Base-by-base conservation (phyloP, 2,329 filamentous ascomycete genomes). In the Chaetomium strumarium region DNA sequence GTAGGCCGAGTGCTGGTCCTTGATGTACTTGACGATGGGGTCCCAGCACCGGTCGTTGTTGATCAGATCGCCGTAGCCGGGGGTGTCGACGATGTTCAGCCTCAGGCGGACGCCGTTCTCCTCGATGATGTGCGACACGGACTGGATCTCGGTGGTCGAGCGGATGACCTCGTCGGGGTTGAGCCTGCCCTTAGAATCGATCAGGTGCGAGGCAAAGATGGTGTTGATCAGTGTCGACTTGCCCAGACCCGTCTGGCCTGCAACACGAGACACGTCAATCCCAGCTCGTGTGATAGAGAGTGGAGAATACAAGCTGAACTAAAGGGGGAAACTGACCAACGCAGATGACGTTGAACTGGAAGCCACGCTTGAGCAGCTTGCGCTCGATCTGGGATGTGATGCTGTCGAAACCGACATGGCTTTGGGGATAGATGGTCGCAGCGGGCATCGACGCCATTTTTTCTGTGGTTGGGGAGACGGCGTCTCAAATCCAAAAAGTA, bases 41-140 rank as follows among this genome's bases (percentile, higher is more conserved):
- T 99, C 93, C 93, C 93, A 99, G 85, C 93, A 99, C 81, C 93
- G 88, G 77, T 99, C 93, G 74, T 99, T 99, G 83, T 99, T 99
- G 74, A 99, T 93, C 69, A 96, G 84, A 68, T 99, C 93, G 68
- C 93, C 93, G 68, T 99, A 99, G 60, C 93, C 93, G 60, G 93
- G 93, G 60, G 93, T 99, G 71, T 99, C 93, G 67, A 99, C 93
- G 68, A 99, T 99, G 83, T 97, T 99, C 68, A 99, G 80, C 66
- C 93, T 84, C 67, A 99, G 85, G 69, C 93, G 91, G 63, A 99
- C 93, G 64, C 93, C 93, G 71, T 99, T 99, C 78, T 99, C 93
- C 80, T 99, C 93, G 69, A 99, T 96, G 72, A 96, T 90, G 78
- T 99, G 93, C 60, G 93, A 97, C 62, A 93, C 92, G 49, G 90